Conservation (phyloP, 2,329 filamentous ascomycete species). For the Colletotrichum simmondsii region DNA sequence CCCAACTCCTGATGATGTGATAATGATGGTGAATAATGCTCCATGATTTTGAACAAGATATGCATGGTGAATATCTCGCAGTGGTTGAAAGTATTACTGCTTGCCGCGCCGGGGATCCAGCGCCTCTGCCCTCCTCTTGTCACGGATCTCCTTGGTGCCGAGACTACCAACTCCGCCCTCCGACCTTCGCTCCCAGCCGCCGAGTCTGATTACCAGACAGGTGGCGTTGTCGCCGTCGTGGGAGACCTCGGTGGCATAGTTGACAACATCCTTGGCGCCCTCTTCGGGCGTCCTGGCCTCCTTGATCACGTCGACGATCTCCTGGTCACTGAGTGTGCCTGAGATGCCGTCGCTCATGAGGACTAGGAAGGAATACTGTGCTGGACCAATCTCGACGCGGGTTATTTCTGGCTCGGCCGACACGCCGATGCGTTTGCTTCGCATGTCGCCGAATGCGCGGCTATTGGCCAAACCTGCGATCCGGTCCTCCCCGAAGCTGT, state of each 20-base stretch:
- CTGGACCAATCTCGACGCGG: slow-evolving; percentile 81
- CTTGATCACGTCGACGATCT: slow-evolving; percentile 95
- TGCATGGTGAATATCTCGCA: neutral
- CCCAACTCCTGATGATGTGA: neutral
- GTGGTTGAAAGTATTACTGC: slow-evolving; percentile 43
- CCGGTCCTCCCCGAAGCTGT: slow-evolving; percentile 97
- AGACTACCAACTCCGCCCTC: slow-evolving; percentile 91
- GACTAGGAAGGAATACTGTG: slow-evolving; percentile 89
- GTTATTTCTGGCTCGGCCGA: slow-evolving; percentile 92
- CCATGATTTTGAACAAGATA: neutral
- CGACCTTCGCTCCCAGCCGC: slow-evolving; percentile 76
- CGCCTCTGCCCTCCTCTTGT: slow-evolving; percentile 84
- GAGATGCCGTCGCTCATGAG: slow-evolving; percentile 91
- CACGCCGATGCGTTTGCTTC: slow-evolving; percentile 90
- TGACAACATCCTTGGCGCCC: slow-evolving; percentile 81
- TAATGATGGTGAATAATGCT: neutral
- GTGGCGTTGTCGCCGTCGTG: slow-evolving; percentile 75
- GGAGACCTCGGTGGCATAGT: slow-evolving; percentile 88
- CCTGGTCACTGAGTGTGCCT: slow-evolving; percentile 87
- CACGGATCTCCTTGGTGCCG: slow-evolving; percentile 91
- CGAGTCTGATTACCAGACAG: slow-evolving; percentile 73
- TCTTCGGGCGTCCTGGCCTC: slow-evolving; percentile 92
- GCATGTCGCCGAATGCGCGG: slow-evolving; percentile 92
- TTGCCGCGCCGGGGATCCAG: slow-evolving; percentile 81
- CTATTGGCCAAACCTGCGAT: slow-evolving; percentile 95